Evolutionary conservation across 345 rosid genomes (phyloP), one percentile per base, ranked within the genome.

Genomic region (Salix caprea): DNA sequence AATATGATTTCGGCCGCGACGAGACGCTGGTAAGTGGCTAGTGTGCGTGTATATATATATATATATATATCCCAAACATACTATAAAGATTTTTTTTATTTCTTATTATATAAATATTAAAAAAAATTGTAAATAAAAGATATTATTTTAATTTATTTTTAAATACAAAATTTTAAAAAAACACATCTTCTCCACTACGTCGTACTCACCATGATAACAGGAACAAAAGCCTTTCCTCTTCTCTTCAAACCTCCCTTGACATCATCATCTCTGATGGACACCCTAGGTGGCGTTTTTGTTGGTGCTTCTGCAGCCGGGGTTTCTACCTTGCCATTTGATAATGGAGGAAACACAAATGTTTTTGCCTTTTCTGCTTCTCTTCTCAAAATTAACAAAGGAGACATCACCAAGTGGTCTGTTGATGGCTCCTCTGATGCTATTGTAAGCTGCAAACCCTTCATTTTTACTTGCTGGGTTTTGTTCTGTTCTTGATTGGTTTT

Each of bases 381-480:
- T 34, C 91, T 94, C 68, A 84, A 87, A 70, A 90, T 94, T 81
- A 81, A 80, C 56, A 88, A 90, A 69, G 98, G 98, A 0, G 97
- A 94, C 64, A 90, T 94, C 87, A 91, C 98, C 61, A 64, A 79
- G 70, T 92, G 98, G 98, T 94, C 80, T 72, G 78, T 87, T 15
- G 94, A 91, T 80, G 85, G 88, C 72, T 86, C 95, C 24, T 86
- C 91, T 74, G 98, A 94, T 81, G 97, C 96, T 68, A 91, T 95
- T 73, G 97, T 92, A 54, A 81, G 84, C 56, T 73, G 2, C 7
- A 34, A 56, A 36, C 60, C 32, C 26, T 77, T 66, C 73, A 61
- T 70, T 48, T 30, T 39, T 26, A 7, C 0, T 64, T 32, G 69
- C 70, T 65, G 64, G 23, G 23, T 58, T n/a, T n/a, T 24, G 64